Evolutionary conservation across 2,329 filamentous ascomycete genomes (phyloP), one percentile per base, ranked within the genome.

Genomic region (Pyrenophora graminea): DNA sequence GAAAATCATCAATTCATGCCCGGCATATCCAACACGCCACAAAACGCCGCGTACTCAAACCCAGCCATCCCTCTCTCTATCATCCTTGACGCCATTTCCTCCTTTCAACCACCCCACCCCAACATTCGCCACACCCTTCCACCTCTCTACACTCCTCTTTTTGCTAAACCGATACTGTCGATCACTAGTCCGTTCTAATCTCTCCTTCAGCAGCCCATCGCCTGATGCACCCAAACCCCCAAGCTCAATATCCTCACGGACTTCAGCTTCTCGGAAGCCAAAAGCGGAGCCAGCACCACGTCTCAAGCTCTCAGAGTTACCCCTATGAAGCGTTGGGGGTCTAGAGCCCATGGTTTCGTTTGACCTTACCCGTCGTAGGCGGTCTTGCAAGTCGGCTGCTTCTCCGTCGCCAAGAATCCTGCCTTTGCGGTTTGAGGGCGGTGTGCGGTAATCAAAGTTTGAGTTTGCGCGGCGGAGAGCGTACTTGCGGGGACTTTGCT

Each of bases 401-500:
- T 70, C 67, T 13, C 64, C 65, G 23, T 66, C 65, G 13, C 58
- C 62, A 12, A 70, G 40, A 6, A 70, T 64, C 13, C 68, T 60
- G 37, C 66, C 69, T 48, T 70, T 70, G 21, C 66, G 65, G 21
- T 71, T 70, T 18, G 65, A 70, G 2, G 70, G 68, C 6, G 69
- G 68, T 1, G 70, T 72, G 34, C 53, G 67, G 45, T 72, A 72
- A 25, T 72, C 65, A 37, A 61, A 68, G 30, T 64, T 62, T 10
- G 67, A 67, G 39, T 65, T 61, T 6, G 59, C 49, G 12, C 58
- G 55, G 17, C 64, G 59, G 2, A 66, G 49, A 33, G 55, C 59
- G 37, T 75, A 70, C 55, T 76, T 79, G 9, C 78, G 71, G 5
- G 78, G 77, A 15, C 76, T 78, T 5, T 69, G 62, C 27, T 80